phyloP scores from a whole-genome alignment of 78 protist species.

The Neovahlkampfia damariscottae region DNA sequence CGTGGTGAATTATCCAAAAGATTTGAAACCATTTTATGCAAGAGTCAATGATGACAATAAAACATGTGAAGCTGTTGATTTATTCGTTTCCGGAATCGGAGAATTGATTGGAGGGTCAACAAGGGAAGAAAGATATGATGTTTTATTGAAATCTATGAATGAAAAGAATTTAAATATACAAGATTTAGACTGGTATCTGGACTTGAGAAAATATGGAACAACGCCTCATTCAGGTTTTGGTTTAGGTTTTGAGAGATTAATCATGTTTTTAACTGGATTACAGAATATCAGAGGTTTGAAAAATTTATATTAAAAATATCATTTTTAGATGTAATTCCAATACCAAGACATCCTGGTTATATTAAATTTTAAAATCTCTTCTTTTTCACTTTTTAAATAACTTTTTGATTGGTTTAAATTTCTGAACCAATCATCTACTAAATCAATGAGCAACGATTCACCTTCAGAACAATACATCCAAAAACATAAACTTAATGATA shows the following conservation, averaged over 20 bases:
- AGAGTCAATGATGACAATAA: constrained; percentile 38
- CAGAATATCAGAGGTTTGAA: not conserved
- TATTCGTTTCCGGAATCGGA: constrained; percentile 72
- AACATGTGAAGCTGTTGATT: constrained; percentile 56
- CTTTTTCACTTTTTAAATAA: too few species aligned
- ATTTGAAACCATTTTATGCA: constrained; percentile 71
- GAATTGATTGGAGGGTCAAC: constrained; percentile 78
- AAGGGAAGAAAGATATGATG: constrained; percentile 54
- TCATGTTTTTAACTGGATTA: constrained; percentile 59
- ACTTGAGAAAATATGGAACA: constrained; percentile 84
- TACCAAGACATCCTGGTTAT: too few species aligned
- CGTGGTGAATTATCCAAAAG: constrained; percentile 43
- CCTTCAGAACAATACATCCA: too few species aligned
- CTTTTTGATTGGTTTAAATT: too few species aligned
- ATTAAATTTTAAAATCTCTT: too few species aligned
- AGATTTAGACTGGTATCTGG: constrained; percentile 25
- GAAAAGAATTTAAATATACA: not conserved
- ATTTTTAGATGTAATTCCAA: too few species aligned
- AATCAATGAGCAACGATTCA: too few species aligned
- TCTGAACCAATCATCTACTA: too few species aligned
- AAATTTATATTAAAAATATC: too few species aligned
- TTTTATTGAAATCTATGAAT: constrained; percentile 6
- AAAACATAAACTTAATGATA: too few species aligned
- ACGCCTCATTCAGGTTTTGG: constrained; percentile 96
- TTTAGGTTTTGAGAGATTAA: constrained; percentile 89